Evolutionary conservation across 805 yeast species (phyloP), one percentile per base, ranked within the genome.

Genomic region (Blastobotrys mokoenaii): DNA sequence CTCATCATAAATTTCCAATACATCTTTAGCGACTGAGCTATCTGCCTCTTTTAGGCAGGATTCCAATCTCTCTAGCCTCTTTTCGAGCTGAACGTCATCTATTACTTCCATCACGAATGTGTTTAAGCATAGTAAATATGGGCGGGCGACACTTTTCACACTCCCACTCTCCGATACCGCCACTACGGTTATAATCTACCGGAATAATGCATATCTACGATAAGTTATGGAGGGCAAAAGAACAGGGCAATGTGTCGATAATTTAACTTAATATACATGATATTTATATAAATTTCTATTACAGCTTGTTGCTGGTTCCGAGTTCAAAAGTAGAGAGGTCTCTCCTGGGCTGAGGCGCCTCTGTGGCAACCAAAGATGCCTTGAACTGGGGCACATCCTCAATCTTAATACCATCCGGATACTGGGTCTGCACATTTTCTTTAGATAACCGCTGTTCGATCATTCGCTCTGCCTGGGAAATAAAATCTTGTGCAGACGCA

Each of bases 271-370:
- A 12, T 31, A 12, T 12, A 12, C n/a, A 12, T 27, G 8, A 31
- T 10, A 34, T 34, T 34, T 17, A 14, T 14, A n/a, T 25, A 18
- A 38, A 27, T 12, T 16, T 14, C 37, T 15, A 34, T 47, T 50
- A 57, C 40, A 58, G 47, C 47, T 58, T 58, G 10, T 53, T 52
- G 43, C 51, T 53, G 10, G 53, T 46, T 38, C 59, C 63, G 38
- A 49, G 27, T 8, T 22, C 46, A 42, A 51, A 59, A 11, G 49
- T 39, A 11, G 54, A 40, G 22, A 58, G 44, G 42, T 57, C 60
- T 33, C 41, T 41, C 15, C 61, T 54, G 1, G 94, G 87, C 41
- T 58, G 62, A 8, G 93, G 84, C n/a, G 79, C 72, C 1, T 76
- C 75, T 0, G 88, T 82, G 42, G 77, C 56, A 38, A 66, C 67